Conservation (phyloP, 2,329 filamentous ascomycete species). For the Fusarium graminum region DNA sequence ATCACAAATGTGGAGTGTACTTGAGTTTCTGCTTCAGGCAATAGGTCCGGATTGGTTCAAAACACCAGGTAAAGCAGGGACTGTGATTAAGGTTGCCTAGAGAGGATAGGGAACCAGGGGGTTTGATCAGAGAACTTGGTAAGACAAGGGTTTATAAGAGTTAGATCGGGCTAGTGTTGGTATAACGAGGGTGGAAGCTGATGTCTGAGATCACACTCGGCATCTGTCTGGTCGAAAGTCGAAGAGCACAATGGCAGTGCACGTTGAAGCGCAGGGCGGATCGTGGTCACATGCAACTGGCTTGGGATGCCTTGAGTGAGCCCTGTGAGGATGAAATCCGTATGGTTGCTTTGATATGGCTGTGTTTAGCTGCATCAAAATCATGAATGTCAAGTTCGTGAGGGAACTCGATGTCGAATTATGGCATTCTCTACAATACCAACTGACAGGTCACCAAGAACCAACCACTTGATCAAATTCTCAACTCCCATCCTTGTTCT, state of each 20-base stretch:
- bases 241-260: slow-evolving; percentile 35
- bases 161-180: slow-evolving; percentile 10
- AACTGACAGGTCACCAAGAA: slow-evolving; percentile 9
- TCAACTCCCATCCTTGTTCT: slow-evolving; percentile 12
- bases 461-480: slow-evolving; percentile 7
- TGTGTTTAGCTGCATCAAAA: slow-evolving; percentile 27
- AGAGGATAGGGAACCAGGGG: slow-evolving; percentile 5
- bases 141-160: slow-evolving; percentile 5
- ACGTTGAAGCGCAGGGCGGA: slow-evolving; percentile 16
- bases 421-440: slow-evolving; percentile 22
- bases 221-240: slow-evolving; percentile 13
- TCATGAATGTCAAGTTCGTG: slow-evolving; percentile 20
- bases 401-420: slow-evolving; percentile 10
- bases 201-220: slow-evolving; percentile 6
- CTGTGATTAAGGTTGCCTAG: slow-evolving; percentile 19
- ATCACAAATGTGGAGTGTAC: slow-evolving; percentile 23
- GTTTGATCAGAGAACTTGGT: slow-evolving; percentile 3
- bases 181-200: slow-evolving; percentile 3
- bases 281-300: slow-evolving; percentile 6
- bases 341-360: slow-evolving; percentile 16
- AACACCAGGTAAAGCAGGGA: slow-evolving; percentile 17
- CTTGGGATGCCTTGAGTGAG: slow-evolving; percentile 16
- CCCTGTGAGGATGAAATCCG: slow-evolving; percentile 10
- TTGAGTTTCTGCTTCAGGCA: slow-evolving; percentile 27
- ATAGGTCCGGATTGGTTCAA: slow-evolving; percentile 17